Conservation (phyloP, 2,329 filamentous ascomycete genomes). For the Ophiosphaerella herpotricha region DNA sequence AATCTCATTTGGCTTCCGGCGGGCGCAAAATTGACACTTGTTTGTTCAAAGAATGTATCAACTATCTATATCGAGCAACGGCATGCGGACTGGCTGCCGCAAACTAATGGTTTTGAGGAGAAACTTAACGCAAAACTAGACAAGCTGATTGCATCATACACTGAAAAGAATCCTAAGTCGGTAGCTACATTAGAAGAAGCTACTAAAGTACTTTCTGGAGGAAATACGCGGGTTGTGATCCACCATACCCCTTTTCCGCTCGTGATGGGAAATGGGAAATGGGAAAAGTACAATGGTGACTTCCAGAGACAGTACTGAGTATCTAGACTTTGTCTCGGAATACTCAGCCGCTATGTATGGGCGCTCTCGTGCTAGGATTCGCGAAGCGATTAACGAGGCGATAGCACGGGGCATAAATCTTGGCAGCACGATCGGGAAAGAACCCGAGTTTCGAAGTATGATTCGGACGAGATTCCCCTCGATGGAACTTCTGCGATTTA, state of each 20-base stretch:
- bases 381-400: neutral
- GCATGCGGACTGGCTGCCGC: too few relatives aligned
- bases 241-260: neutral
- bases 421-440: neutral
- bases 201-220: neutral
- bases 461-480: neutral
- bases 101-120: neutral
- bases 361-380: neutral
- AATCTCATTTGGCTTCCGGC: too few relatives aligned
- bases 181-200: too few relatives aligned
- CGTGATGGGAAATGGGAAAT: neutral
- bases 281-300: neutral
- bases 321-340: neutral
- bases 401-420: neutral
- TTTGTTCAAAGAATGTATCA: too few relatives aligned
- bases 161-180: neutral
- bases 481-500: neutral
- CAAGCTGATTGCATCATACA: neutral
- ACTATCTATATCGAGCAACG: too few relatives aligned
- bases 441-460: neutral
- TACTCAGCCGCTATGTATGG: neutral
- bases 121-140: neutral
- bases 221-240: neutral
- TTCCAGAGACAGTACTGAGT: neutral
- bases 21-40: too few relatives aligned